Conservation (phyloP, 2,329 filamentous ascomycete species). For the Dothideomycetidae sp. region DNA sequence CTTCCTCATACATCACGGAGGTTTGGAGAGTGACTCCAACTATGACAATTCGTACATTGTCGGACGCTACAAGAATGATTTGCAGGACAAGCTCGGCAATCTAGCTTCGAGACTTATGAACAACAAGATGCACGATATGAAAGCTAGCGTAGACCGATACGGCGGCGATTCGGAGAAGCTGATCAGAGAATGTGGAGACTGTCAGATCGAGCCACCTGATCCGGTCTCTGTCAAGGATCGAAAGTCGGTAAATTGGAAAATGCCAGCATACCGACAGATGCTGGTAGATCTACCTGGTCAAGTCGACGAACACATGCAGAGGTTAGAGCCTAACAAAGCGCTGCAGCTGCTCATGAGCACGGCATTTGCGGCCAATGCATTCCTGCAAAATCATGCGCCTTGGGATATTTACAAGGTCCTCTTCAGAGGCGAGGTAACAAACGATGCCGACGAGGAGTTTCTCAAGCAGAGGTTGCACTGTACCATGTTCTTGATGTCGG, state of each 20-base stretch:
- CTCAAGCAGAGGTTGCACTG: constrained; percentile 35
- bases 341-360: constrained; percentile 49
- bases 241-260: constrained; percentile 5
- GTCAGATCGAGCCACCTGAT: constrained; percentile 1
- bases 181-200: constrained; percentile 3
- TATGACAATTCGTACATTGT: constrained; percentile 72
- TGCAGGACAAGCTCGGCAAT: constrained; percentile 71
- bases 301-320: constrained; percentile 45
- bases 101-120: constrained; percentile 54
- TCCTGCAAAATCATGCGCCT: constrained; percentile 49
- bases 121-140: constrained; percentile 33
- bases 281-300: constrained; percentile 28
- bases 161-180: not conserved
- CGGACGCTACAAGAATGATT: constrained; percentile 60
- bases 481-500: constrained; percentile 56
- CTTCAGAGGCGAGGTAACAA: not conserved
- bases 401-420: constrained; percentile 37
- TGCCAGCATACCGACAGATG: constrained; percentile 24
- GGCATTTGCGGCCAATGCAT: constrained; percentile 51
- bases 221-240: not conserved
- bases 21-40: constrained; percentile 61
- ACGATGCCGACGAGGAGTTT: constrained; percentile 11
- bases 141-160: not conserved
- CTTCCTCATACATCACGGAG: constrained; percentile 71
- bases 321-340: constrained; percentile 49